These are phyloP conservation scores for Aspergillus sp. DNA, from an alignment of 2,329 filamentous ascomycete genomes.

Conservation along the genomic window DNA sequence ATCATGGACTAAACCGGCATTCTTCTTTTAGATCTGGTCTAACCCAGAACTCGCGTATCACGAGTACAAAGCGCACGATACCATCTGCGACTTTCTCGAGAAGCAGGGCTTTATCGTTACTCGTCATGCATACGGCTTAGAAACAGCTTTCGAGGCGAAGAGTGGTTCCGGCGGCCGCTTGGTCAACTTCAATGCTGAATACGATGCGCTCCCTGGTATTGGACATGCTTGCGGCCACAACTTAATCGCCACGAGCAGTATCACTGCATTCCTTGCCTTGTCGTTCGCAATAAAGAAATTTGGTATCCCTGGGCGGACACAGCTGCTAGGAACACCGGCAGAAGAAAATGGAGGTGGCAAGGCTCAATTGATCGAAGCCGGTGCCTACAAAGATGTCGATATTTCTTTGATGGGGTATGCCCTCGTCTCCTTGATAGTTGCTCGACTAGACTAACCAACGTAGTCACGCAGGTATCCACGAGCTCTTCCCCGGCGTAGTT, in stretches of 20 bases:
- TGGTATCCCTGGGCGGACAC: conserved; percentile 30
- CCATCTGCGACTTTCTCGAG: conserved; percentile 41
- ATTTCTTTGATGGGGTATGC: conserved; percentile 41
- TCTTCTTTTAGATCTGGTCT: conserved; percentile 32
- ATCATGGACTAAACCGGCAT: not conserved
- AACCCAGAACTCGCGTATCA: conserved; percentile 49
- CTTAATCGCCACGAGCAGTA: conserved; percentile 29
- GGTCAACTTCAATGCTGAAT: conserved; percentile 36
- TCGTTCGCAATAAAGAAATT: conserved; percentile 39
- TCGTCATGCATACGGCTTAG: conserved; percentile 45
- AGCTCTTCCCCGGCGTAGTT: conserved; percentile 18
- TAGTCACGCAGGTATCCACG: conserved; percentile 20
- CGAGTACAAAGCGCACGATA: conserved; percentile 48
- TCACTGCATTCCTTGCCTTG: conserved; percentile 40
- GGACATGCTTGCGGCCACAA: conserved; percentile 39
- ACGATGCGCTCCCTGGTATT: conserved; percentile 37
- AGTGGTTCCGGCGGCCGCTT: conserved; percentile 34
- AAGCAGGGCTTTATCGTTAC: conserved; percentile 42
- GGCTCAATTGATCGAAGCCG: conserved; percentile 36
- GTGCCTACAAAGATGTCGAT: conserved; percentile 36
- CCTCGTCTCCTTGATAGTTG: not conserved
- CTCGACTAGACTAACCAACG: not conserved
- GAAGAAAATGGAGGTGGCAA: conserved; percentile 37
- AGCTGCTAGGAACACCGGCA: conserved; percentile 34
- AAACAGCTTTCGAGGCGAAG: conserved; percentile 47